Evolutionary conservation across 768 basidiomycete genomes (phyloP).

Genomic region (Boletus coccyginus): DNA sequence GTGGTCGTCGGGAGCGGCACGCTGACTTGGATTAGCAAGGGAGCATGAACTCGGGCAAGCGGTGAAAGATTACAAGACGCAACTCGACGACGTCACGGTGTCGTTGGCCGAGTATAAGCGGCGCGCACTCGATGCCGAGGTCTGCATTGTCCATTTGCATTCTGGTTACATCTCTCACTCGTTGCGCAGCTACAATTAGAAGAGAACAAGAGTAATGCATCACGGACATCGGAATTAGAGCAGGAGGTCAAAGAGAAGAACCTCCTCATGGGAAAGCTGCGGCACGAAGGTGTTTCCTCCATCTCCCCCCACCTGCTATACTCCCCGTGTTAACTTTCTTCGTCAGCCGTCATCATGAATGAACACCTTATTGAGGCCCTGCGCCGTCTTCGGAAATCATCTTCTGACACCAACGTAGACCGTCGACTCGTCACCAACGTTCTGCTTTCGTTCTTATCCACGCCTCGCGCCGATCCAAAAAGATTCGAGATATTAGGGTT

Average conservation of each 20-base stretch:
- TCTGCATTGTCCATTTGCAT: conserved; percentile 29
- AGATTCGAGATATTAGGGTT: conserved; percentile 95
- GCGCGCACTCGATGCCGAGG: conserved; percentile 86
- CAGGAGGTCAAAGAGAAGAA: conserved; percentile 95
- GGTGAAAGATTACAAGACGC: conserved; percentile 76
- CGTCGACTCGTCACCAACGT: conserved; percentile 93
- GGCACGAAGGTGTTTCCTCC: conserved; percentile 79
- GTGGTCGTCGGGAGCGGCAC: not conserved
- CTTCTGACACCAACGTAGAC: conserved; percentile 87
- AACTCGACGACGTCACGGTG: conserved; percentile 64
- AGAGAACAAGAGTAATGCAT: conserved; percentile 64
- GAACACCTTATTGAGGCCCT: conserved; percentile 98
- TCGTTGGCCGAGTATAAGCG: conserved; percentile 89
- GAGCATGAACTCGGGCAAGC: conserved; percentile 88
- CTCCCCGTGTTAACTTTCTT: not conserved
- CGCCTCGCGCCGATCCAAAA: conserved; percentile 89
- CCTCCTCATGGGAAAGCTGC: conserved; percentile 88
- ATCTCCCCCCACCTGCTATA: conserved; percentile 12
- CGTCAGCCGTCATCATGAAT: conserved; percentile 88
- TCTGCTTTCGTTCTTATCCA: conserved; percentile 83
- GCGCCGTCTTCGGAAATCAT: conserved; percentile 85
- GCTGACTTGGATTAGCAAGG: conserved; percentile 54
- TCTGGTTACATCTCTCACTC: conserved; percentile 2
- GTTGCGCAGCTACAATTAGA: conserved; percentile 63
- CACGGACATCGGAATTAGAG: conserved; percentile 70